Percentiles rank a stretch among this genome's conserved stretches.
These are phyloP conservation scores for Metschnikowia baotianmanensis DNA, from an alignment of 805 yeast species.

Conservation along the genomic window DNA sequence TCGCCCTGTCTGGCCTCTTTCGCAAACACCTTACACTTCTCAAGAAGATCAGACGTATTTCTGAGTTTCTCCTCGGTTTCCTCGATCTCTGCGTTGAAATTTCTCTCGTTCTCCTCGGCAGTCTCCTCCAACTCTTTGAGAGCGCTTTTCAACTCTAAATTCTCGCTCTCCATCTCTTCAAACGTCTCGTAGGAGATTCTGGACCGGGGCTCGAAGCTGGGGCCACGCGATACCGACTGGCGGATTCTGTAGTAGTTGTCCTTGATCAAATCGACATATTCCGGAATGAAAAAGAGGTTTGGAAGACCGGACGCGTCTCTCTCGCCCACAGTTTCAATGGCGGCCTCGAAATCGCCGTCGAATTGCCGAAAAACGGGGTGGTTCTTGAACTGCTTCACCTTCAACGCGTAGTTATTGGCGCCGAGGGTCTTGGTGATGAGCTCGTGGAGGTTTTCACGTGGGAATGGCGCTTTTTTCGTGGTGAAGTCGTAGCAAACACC, in stretches of 20 bases:
- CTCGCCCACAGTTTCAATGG: conserved; percentile 27
- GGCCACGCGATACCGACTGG: conserved; percentile 70
- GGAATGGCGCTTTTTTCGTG: conserved; percentile 55
- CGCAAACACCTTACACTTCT: conserved; percentile 18
- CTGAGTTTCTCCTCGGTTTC: conserved; percentile 13
- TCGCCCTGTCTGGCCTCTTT: conserved; percentile 22
- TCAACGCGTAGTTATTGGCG: conserved; percentile 70
- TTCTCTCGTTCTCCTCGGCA: conserved; percentile 19
- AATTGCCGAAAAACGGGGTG: conserved; percentile 53
- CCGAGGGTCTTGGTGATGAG: conserved; percentile 74
- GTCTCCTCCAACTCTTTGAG: conserved; percentile 22
- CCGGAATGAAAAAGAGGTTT: conserved; percentile 65
- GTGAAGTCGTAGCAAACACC: conserved; percentile 83
- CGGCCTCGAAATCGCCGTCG: conserved; percentile 27
- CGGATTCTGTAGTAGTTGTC: conserved; percentile 68
- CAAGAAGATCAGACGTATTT: conserved; percentile 24
- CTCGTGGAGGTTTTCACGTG: conserved; percentile 58
- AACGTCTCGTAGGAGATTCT: conserved; percentile 61
- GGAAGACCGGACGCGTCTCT: conserved; percentile 88
- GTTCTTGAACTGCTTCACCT: conserved; percentile 71
- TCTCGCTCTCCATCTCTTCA: conserved; percentile 43
- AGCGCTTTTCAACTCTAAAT: conserved; percentile 25
- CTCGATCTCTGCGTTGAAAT: conserved; percentile 21
- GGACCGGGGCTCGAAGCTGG: conserved; percentile 66
- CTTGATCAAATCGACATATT: conserved; percentile 62